These are phyloP conservation scores for Sugiyamaella xylanicola DNA, from an alignment of 1,139 yeast species.

Conservation along the genomic window DNA sequence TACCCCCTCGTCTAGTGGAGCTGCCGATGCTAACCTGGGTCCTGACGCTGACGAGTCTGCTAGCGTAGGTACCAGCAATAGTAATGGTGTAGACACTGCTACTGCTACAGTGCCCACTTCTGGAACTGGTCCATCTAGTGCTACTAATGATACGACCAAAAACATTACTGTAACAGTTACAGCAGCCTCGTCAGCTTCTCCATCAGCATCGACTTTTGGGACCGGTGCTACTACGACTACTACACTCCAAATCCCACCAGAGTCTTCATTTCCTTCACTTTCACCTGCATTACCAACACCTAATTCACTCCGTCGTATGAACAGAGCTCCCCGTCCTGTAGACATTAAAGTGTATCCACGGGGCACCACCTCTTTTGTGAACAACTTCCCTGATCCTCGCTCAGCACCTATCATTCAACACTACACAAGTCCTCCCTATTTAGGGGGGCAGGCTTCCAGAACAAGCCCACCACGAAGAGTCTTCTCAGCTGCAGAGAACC, in stretches of 20 bases:
- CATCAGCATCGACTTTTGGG: background rate
- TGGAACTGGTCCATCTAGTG: background rate
- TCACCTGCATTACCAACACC: conserved; percentile 17
- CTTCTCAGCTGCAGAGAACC: background rate
- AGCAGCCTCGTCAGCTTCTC: background rate
- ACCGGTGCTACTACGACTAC: background rate
- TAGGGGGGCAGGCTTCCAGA: conserved; percentile 3
- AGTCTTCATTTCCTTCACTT: background rate
- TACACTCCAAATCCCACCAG: background rate
- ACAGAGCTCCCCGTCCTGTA: conserved; percentile 28
- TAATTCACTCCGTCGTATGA: conserved; percentile 20
- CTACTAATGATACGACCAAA: too few species aligned
- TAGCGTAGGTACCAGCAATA: background rate
- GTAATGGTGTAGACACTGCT: background rate
- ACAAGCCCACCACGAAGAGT: conserved; percentile 18
- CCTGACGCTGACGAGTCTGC: background rate
- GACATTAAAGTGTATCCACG: conserved; percentile 26
- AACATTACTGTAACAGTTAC: background rate
- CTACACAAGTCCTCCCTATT: conserved; percentile 21
- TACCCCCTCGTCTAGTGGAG: conserved; percentile 3
- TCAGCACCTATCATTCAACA: conserved; percentile 21
- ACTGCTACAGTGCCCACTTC: background rate
- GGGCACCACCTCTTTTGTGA: conserved; percentile 6
- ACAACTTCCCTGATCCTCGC: conserved; percentile 20
- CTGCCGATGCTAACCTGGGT: conserved; percentile 5